phyloP scores from a whole-genome alignment of 345 rosid species.

The Carallia brachiata region DNA sequence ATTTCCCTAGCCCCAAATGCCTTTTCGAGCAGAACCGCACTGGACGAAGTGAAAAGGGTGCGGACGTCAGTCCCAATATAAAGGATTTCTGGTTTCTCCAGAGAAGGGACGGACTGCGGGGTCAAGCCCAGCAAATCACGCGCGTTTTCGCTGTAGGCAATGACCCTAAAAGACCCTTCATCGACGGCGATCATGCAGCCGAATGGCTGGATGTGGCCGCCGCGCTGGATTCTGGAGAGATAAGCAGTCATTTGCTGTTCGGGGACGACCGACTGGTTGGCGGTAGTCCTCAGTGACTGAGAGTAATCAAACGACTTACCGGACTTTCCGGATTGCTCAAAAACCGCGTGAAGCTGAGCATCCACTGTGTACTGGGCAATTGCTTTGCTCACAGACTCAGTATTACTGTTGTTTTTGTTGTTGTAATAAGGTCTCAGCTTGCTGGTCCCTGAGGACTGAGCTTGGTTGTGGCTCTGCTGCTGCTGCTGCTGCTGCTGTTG shows the following conservation, averaged over 20 bases:
- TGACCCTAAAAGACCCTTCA: slow-evolving; percentile 60
- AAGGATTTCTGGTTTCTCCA: slow-evolving; percentile 64
- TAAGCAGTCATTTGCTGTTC: slow-evolving; percentile 86
- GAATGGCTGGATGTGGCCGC: slow-evolving; percentile 84
- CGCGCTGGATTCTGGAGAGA: slow-evolving; percentile 84
- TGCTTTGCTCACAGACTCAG: slow-evolving; percentile 76
- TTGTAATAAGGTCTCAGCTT: slow-evolving; percentile 27
- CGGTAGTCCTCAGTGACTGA: slow-evolving; percentile 54
- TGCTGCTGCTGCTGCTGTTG: not conserved
- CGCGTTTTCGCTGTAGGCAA: slow-evolving; percentile 84
- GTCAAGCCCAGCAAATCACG: slow-evolving; percentile 77
- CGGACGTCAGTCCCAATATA: slow-evolving; percentile 71
- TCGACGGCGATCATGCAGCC: slow-evolving; percentile 92
- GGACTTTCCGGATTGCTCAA: slow-evolving; percentile 82
- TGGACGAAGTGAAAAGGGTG: slow-evolving; percentile 58
- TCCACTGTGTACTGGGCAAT: slow-evolving; percentile 92
- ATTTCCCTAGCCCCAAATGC: slow-evolving; percentile 90
- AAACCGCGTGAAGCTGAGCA: slow-evolving; percentile 90
- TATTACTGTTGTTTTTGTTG: not conserved
- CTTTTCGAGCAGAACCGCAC: slow-evolving; percentile 60
- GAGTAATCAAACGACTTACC: slow-evolving; percentile 90
- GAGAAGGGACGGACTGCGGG: slow-evolving; percentile 78
- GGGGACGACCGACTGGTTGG: slow-evolving; percentile 49
- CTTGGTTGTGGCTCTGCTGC: slow-evolving; percentile 19
- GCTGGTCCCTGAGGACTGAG: slow-evolving; percentile 46